These are phyloP conservation scores for Ilyonectria robusta DNA, from an alignment of 2,329 filamentous ascomycete genomes.

Conservation along the genomic window DNA sequence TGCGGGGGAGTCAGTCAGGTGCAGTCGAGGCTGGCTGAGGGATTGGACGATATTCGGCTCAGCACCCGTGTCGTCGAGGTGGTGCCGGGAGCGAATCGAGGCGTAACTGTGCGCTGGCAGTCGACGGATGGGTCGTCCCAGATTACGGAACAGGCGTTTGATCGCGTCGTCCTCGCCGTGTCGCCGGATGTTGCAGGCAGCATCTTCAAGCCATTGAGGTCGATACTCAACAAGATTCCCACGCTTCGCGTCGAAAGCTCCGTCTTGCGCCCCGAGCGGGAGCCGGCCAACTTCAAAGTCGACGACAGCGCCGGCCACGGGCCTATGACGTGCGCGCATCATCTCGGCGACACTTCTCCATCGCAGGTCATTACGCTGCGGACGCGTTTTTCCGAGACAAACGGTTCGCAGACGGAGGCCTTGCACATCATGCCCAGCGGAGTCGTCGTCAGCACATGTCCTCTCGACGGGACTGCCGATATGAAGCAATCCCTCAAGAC, in stretches of 20 bases:
- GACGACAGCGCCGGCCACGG: conserved; percentile 18
- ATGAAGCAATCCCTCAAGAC: conserved; percentile 58
- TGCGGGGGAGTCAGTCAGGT: conserved; percentile 64
- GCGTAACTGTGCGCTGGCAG: conserved; percentile 55
- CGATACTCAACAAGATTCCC: conserved; percentile 60
- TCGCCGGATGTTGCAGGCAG: conserved; percentile 66
- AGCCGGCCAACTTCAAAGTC: conserved; percentile 18
- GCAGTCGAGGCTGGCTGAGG: conserved; percentile 60
- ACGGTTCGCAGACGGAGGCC: conserved; percentile 61
- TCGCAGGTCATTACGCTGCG: conserved; percentile 55
- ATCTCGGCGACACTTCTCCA: conserved; percentile 40
- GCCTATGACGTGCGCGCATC: conserved; percentile 46
- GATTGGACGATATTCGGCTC: conserved; percentile 57
- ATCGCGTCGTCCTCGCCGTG: conserved; percentile 68
- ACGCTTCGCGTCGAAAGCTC: conserved; percentile 64
- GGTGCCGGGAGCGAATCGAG: conserved; percentile 38
- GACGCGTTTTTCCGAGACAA: conserved; percentile 50
- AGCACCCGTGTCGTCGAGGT: conserved; percentile 56
- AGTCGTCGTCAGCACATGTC: conserved; percentile 67
- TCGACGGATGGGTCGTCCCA: conserved; percentile 26
- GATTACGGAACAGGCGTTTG: conserved; percentile 57
- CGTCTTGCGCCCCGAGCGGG: conserved; percentile 50
- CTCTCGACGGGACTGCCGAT: conserved; percentile 56
- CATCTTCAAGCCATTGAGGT: conserved; percentile 61
- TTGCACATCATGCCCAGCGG: conserved; percentile 66